phyloP scores from a whole-genome alignment of 495 filamentous ascomycete species.

The Aspergillus taichungensis region DNA sequence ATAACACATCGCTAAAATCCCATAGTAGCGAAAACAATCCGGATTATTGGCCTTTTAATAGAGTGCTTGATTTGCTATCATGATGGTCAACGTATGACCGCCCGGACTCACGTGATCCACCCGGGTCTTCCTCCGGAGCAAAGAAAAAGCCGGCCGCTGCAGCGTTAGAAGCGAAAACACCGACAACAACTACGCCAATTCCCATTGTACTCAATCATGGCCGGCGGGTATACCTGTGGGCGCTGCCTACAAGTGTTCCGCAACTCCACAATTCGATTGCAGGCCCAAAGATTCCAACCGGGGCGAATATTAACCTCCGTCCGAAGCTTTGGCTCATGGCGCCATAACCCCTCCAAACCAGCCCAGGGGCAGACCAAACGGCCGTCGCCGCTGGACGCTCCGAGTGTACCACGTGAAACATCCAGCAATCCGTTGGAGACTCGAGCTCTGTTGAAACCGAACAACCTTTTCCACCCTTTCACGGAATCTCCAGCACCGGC shows the following conservation, averaged over 20 bases:
- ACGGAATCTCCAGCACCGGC: slow-evolving; percentile 76
- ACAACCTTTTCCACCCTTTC: slow-evolving; percentile 91
- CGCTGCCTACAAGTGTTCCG: slow-evolving; percentile 34
- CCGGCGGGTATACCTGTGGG: slow-evolving; percentile 33
- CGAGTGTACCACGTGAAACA: slow-evolving; percentile 22
- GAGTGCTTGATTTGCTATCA: neutral
- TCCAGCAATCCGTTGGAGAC: slow-evolving; percentile 15
- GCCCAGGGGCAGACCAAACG: slow-evolving; percentile 11
- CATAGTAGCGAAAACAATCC: neutral
- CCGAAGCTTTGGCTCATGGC: slow-evolving; percentile 25
- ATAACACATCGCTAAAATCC: neutral
- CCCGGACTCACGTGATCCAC: neutral
- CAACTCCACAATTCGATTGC: slow-evolving; percentile 10
- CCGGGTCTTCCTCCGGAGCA: neutral
- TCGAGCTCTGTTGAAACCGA: slow-evolving; percentile 53
- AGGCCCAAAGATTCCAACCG: slow-evolving; percentile 14
- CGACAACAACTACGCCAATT: neutral
- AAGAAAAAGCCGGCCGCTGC: too few species aligned
- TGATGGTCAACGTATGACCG: neutral
- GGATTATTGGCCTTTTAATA: neutral
- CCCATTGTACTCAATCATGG: slow-evolving; percentile 21
- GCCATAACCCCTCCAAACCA: slow-evolving; percentile 12
- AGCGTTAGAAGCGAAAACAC: neutral
- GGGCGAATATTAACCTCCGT: slow-evolving; percentile 18
- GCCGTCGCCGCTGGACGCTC: slow-evolving; percentile 7